A percentile compares a stretch with the other conserved stretches of the same genome.
Conservation (phyloP, 129 eudicot species). For the Saussurea involucrata region DNA sequence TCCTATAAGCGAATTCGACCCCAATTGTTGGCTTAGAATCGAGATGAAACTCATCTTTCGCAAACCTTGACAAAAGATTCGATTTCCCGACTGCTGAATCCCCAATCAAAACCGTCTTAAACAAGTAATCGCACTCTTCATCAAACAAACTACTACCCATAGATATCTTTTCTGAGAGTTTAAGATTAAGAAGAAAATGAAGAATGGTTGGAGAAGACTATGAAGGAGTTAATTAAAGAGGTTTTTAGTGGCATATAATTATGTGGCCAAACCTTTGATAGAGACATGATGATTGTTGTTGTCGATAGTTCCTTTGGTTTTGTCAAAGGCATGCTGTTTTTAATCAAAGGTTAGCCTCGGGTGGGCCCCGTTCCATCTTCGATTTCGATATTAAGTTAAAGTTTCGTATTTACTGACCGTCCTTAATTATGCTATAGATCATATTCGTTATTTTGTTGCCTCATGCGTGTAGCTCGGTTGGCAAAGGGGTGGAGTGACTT, state of each 20-base stretch:
- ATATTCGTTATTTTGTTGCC: conserved; percentile 11
- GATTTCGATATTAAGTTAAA: background rate
- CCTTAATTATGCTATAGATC: background rate
- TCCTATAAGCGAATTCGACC: conserved; percentile 77
- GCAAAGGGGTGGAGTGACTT: too few relatives aligned
- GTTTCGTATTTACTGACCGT: background rate
- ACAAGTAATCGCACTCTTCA: conserved; percentile 79
- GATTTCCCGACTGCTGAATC: conserved; percentile 88
- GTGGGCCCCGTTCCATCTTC: background rate
- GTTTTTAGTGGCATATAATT: conserved; percentile 19
- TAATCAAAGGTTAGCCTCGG: conserved; percentile 31
- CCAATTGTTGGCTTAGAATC: conserved; percentile 86
- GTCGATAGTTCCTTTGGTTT: conserved; percentile 27
- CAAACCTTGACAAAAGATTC: conserved; percentile 61
- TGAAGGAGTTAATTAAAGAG: conserved; percentile 14
- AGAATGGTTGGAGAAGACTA: background rate
- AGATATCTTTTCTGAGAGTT: background rate
- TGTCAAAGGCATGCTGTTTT: conserved; percentile 31
- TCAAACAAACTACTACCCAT: conserved; percentile 43
- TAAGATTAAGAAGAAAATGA: conserved; percentile 13
- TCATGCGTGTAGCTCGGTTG: too few relatives aligned
- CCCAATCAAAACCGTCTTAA: conserved; percentile 68
- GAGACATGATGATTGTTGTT: conserved; percentile 43
- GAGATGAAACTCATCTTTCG: conserved; percentile 55
- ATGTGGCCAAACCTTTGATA: conserved; percentile 25